phyloP scores from a whole-genome alignment of 768 basidiomycete species.

The Rhodosporidiobolus sp. region DNA sequence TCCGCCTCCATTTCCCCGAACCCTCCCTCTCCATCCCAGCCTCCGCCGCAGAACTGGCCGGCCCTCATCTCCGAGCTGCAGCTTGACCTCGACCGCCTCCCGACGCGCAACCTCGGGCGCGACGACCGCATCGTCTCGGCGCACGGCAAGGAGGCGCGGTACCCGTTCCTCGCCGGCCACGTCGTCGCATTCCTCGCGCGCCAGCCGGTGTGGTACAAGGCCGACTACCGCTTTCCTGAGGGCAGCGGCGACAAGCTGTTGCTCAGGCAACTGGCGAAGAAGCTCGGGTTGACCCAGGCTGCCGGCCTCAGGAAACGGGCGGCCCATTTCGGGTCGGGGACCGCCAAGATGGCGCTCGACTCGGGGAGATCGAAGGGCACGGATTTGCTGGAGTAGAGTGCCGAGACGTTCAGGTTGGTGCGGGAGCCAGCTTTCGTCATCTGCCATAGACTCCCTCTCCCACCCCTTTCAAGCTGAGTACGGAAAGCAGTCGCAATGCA shows the following conservation, averaged over 20 bases:
- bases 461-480: too few relatives aligned
- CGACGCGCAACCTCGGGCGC: slow-evolving; percentile 81
- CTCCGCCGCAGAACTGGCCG: slow-evolving; percentile 6
- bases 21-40: not conserved
- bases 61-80: slow-evolving; percentile 62
- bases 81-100: slow-evolving; percentile 56
- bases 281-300: slow-evolving; percentile 72
- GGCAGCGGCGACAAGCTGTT: slow-evolving; percentile 88
- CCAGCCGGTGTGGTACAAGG: slow-evolving; percentile 75
- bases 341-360: slow-evolving; percentile 43
- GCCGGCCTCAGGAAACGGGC: slow-evolving; percentile 80
- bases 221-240: slow-evolving; percentile 69
- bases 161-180: slow-evolving; percentile 61
- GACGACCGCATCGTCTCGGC: slow-evolving; percentile 92
- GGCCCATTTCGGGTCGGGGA: slow-evolving; percentile 79
- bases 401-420: not conserved
- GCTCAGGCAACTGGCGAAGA: slow-evolving; percentile 65
- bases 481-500: too few relatives aligned
- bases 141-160: slow-evolving; percentile 85
- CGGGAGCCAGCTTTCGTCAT: too few relatives aligned
- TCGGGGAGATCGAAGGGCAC: slow-evolving; percentile 31
- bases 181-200: slow-evolving; percentile 35
- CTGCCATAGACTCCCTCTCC: too few relatives aligned
- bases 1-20: not conserved
- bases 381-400: slow-evolving; percentile 3